Evolutionary conservation across 208 protist species (phyloP), one percentile per base, ranked within the genome.

Genomic region (Crithidia bombi): DNA sequence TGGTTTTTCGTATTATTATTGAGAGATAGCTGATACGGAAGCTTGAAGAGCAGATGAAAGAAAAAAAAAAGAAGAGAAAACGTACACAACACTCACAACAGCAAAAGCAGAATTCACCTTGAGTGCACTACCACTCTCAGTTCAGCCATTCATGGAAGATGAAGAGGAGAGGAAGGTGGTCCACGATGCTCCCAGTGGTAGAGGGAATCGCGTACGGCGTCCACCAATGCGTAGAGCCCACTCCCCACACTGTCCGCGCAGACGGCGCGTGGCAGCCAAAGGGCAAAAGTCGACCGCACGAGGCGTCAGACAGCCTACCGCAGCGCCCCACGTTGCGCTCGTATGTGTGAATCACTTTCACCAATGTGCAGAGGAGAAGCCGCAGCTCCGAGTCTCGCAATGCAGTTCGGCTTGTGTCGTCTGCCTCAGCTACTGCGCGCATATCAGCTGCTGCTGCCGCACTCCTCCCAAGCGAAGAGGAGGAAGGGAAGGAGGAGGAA

Each of bases 181-280:
- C 47, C 5, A 3, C 23, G 32, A 11, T 44, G 12, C 6, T 30
- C 0, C 30, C 9, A 12, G 61, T 46, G 15, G 30, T 46, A 1
- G n/a, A n/a, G n/a, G 61, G 61, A 21, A 66, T 33, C 2, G 46
- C 15, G 46, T 66, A 66, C 12, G 61, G 61, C 33, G 23, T 44
- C 61, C 61, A 66, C 61, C 58, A 65, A 9, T n/a, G 58, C 12
- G 43, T 47, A 0, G 15, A 30, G 14, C n/a, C 1, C 14, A 30
- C 58, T 6, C 41, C 43, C 19, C 36, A 33, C 5, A 23, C 32
- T n/a, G 0, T n/a, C 5, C 14, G 30, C 14, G n/a, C 12, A 4
- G 19, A 3, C 30, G 11, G 9, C 32, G 35, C 19, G 9, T 41
- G 15, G n/a, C 15, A 14, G 11, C 44, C 58, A n/a, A 47, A 6